phyloP scores from a whole-genome alignment of 352 stramenopile species.

The Phytophthora pistaciae region DNA sequence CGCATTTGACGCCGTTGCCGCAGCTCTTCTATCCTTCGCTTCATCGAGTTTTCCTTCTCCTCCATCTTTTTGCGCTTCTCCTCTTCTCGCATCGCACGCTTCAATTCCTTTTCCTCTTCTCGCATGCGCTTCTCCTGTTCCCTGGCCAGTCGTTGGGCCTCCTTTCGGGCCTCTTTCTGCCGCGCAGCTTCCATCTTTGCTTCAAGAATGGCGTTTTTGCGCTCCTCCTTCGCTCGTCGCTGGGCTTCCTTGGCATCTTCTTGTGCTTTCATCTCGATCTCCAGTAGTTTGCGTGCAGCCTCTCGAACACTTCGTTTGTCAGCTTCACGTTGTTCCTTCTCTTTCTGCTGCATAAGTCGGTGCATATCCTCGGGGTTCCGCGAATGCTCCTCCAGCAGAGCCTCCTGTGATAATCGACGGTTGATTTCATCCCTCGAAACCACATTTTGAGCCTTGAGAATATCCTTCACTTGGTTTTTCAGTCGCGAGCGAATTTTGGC shows the following conservation, averaged over 20 bases:
- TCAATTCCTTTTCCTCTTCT: conserved; percentile 79
- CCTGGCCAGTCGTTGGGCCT: conserved; percentile 62
- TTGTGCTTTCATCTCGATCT: conserved; percentile 84
- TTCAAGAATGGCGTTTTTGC: conserved; percentile 75
- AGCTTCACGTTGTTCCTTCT: conserved; percentile 68
- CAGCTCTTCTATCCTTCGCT: conserved; percentile 77
- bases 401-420: conserved; percentile 51
- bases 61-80: conserved; percentile 77
- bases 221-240: conserved; percentile 69
- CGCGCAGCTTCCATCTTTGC: conserved; percentile 67
- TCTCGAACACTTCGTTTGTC: conserved; percentile 79
- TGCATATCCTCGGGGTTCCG: conserved; percentile 55
- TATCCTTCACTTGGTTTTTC: conserved; percentile 65
- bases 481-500: conserved; percentile 65
- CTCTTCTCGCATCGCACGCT: conserved; percentile 73
- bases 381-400: conserved; percentile 48
- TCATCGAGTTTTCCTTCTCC: conserved; percentile 79
- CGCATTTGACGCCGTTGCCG: conserved; percentile 68
- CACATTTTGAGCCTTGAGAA: conserved; percentile 35
- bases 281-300: conserved; percentile 69
- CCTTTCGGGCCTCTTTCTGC: conserved; percentile 76
- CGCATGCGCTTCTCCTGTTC: conserved; percentile 76
- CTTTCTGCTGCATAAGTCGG: conserved; percentile 40
- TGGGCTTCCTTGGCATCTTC: conserved; percentile 80
- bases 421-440: conserved; percentile 59